Evolutionary conservation across 2,329 filamentous ascomycete species (phyloP).

Genomic region (Cercospora berteroae): DNA sequence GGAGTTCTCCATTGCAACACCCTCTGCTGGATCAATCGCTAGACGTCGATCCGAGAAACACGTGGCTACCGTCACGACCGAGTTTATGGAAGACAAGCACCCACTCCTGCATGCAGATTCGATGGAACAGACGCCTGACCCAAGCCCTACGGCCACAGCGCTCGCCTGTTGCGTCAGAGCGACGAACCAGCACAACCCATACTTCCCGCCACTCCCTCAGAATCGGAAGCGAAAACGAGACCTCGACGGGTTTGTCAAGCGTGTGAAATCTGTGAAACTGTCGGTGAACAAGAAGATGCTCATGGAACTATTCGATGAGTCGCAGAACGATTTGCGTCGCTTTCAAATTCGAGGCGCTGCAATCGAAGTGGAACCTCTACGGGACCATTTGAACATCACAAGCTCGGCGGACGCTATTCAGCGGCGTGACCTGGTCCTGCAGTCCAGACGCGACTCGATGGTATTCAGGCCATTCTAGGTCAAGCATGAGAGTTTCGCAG

Average conservation of each 20-base stretch:
- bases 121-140: background rate
- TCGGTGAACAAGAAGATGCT: conserved; percentile 12
- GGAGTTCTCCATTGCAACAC: conserved; percentile 7
- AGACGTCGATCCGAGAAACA: conserved; percentile 9
- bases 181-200: conserved; percentile 5
- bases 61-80: background rate
- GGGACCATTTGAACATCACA: background rate
- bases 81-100: background rate
- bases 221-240: conserved; percentile 6
- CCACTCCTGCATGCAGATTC: background rate
- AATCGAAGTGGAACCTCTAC: conserved; percentile 1
- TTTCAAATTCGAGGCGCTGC: conserved; percentile 9
- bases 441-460: background rate
- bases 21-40: conserved; percentile 12
- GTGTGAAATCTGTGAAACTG: conserved; percentile 12
- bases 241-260: background rate
- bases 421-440: background rate
- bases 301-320: conserved; percentile 14
- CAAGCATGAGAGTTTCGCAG: background rate
- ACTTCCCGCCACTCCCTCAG: background rate
- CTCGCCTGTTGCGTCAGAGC: background rate
- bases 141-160: background rate
- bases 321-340: conserved; percentile 12
- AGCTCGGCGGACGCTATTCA: conserved; percentile 10
- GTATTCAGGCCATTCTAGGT: background rate